Evolutionary conservation across 192 early-diverging fungal species (phyloP), one percentile per base, ranked within the genome.

Genomic region (Rhizophagus sp.): DNA sequence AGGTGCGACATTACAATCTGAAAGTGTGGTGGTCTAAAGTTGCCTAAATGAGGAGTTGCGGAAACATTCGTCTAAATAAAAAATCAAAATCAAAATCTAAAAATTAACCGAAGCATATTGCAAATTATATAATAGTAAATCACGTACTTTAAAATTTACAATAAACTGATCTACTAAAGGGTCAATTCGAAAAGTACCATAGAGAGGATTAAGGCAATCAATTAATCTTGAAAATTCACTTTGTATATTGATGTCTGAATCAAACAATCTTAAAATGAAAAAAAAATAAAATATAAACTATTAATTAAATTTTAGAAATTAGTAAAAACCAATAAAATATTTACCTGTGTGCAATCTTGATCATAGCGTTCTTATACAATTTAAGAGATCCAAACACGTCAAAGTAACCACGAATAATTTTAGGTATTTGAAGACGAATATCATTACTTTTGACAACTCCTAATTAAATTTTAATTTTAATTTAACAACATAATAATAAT

Each of bases 11-110:
- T 81, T 0, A 92, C 88, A 49, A 89, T 79, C 39, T 89, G 84
- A 79, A 94, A 94, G 62, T 95, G 93, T 10, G 82, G 85, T 36
- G 91, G 84, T 63, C 90, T 82, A 74, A 94, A 95, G 2, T 84
- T 88, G 0, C 90, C 91, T 6, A 88, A 86, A 65, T 91, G 86
- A 27, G 90, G 89, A 17, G 81, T 63, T 6, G 83, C 75, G 77
- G 84, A 83, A 12, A 85, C 68, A 52, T 71, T 63, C 44, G 66
- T 24, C 71, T 66, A 33, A 1, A 44, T 72, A 80, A 12, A 70
- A 25, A 57, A 27, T n/a, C 1, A 19, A 4, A 39, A 24, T 61
- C 25, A 30, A 41, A 39, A 30, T 36, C 17, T 41, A 36, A 22
- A 17, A 68, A 41, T 36, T 11, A 65, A 65, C 62, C 6, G 36